These are phyloP conservation scores for Backusella luteola DNA, from an alignment of 192 early-diverging fungal species.

Conservation along the genomic window DNA sequence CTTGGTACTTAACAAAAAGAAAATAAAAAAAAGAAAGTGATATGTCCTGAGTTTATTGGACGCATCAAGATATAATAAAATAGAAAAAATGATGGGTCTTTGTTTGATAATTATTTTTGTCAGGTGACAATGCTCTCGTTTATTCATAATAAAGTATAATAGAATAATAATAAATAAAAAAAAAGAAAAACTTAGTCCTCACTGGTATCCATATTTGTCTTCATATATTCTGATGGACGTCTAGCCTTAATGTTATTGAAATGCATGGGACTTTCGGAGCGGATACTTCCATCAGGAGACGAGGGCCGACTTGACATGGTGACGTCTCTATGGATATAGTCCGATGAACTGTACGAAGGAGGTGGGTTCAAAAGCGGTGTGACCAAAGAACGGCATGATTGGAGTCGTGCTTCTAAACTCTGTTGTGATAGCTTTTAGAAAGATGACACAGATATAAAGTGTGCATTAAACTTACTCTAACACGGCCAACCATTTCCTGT, in stretches of 20 bases:
- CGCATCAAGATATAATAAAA: not conserved
- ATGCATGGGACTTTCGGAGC: conserved; percentile 24
- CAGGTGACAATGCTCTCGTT: not conserved
- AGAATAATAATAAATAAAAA: no score
- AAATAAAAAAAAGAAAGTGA: not conserved
- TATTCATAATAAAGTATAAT: not conserved
- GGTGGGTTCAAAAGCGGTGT: conserved; percentile 67
- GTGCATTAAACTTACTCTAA: conserved; percentile 50
- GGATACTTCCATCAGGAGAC: conserved; percentile 21
- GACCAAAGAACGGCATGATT: conserved; percentile 72
- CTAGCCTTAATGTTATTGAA: conserved; percentile 32
- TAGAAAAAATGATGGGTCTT: not conserved
- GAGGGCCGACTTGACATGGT: conserved; percentile 11
- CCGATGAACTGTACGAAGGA: conserved; percentile 34
- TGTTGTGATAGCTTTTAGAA: conserved; percentile 15
- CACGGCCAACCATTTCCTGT: conserved; percentile 75
- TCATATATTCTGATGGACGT: conserved; percentile 33
- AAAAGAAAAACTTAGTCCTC: not conserved
- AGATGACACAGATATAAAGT: not conserved
- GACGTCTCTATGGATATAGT: conserved; percentile 17
- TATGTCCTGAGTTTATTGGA: not conserved
- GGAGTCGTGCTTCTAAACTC: conserved; percentile 70
- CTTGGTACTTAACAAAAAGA: not conserved
- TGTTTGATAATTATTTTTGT: not conserved
- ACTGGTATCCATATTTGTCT: conserved; percentile 13